Base-by-base conservation (phyloP, 1,139 yeast genomes). In the Kluyveromyces sp. region DNA sequence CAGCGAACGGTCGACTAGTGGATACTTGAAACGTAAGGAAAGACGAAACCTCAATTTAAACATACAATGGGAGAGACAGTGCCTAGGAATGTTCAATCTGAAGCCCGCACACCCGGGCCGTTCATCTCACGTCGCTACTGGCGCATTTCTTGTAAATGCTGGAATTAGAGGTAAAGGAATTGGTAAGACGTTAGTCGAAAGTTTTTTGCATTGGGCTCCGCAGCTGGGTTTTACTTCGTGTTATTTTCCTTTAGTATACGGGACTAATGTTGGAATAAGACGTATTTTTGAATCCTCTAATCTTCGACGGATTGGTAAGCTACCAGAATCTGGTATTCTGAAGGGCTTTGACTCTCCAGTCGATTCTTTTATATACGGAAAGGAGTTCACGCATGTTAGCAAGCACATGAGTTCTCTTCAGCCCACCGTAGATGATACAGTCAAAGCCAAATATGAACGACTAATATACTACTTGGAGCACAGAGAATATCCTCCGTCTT, bases 141-240 rank as follows among this genome's bases (percentile, higher is more conserved):
- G 87, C 2, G 83, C 83, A 28, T 85, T 92, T 53, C 67, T 92
- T 43, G 97, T 92, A 2, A 87, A 88, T 63, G 94, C 95, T 1
- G 95, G 95, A 49, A 85, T 85, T 50, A 68, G 98, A 53, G 92
- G 94, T n/a, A 83, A 83, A 58, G 96, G 97, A 3, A 84, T 92
- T 36, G 98, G 98, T 3, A 70, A 80, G 46, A 83, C 94, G 0
- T 64, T 92, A 50, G 81, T 87, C 9, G 94, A 86, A 54, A 82
- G 94, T 52, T 87, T 78, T 55, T 62, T 88, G 22, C 87, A 83
- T 50, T 92, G 97, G 97, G 88, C 96, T 1, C 94, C 94, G 3
- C 70, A 79, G 48, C 69, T 89, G 36, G 96, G 96, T 1, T 92
- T 84, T 63, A 83, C 89, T 0, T 83, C 87, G 51, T 76, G 87